Conservation (phyloP, 768 basidiomycete genomes). For the Lentinula detonsa region DNA sequence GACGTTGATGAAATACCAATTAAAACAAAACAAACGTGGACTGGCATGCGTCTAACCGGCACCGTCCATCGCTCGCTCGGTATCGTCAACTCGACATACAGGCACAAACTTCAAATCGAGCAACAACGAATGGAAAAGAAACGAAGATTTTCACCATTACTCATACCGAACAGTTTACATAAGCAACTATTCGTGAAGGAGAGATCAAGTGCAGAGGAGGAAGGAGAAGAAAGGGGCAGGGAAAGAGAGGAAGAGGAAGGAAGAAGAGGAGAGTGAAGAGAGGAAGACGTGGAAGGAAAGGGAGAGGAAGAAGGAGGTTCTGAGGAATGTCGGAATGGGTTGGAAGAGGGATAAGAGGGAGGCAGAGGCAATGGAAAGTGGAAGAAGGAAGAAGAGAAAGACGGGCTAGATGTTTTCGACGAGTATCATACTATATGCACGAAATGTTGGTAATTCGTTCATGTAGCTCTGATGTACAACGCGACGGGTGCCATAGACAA, state of each 20-base stretch:
- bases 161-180: constrained; percentile 87
- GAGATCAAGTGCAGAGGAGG: constrained; percentile 75
- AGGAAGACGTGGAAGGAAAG: constrained; percentile 61
- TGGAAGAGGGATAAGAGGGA: constrained; percentile 47
- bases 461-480: no score
- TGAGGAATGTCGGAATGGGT: constrained; percentile 68
- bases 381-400: constrained; percentile 48
- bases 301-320: constrained; percentile 71
- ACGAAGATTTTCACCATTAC: constrained; percentile 73
- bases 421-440: neutral
- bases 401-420: constrained; percentile 11
- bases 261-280: constrained; percentile 63
- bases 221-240: constrained; percentile 83
- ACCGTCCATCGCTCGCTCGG: constrained; percentile 85
- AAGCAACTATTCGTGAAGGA: constrained; percentile 79
- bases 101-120: constrained; percentile 47
- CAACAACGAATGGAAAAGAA: constrained; percentile 45
- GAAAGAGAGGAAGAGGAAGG: constrained; percentile 61
- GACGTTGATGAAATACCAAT: constrained; percentile 33
- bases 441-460: no score
- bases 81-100: constrained; percentile 85
- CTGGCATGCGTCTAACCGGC: constrained; percentile 94
- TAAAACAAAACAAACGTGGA: constrained; percentile 69
- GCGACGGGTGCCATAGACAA: no score
- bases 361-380: constrained; percentile 51